A percentile compares a stretch with the other conserved stretches of the same genome.
Evolutionary conservation across 305 asterid species (phyloP).

Genomic region (Fraxinus nigra): DNA sequence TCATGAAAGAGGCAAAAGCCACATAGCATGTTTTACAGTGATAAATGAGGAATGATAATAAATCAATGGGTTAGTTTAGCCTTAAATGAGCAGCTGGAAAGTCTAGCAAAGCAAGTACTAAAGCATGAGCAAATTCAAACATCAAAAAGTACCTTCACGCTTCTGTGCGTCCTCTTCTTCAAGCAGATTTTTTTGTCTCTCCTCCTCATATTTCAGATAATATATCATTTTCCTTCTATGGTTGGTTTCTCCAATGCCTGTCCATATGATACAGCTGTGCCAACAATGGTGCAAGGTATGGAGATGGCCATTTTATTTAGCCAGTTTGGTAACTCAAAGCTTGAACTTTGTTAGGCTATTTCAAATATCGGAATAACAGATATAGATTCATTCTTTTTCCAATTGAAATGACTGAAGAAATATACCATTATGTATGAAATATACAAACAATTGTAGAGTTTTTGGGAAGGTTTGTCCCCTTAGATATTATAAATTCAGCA

Average conservation of each 20-base stretch:
- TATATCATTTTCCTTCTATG: conserved; percentile 53
- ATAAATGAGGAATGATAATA: background rate
- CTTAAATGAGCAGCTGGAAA: background rate
- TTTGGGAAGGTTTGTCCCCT: background rate
- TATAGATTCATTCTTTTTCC: background rate
- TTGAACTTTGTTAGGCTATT: conserved; percentile 42
- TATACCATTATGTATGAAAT: background rate
- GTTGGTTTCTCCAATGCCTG: conserved; percentile 65
- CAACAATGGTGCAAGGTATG: conserved; percentile 91
- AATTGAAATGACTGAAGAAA: background rate
- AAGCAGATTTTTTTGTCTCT: conserved; percentile 53
- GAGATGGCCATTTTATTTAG: conserved; percentile 85
- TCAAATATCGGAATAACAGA: background rate
- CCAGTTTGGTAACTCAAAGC: conserved; percentile 60
- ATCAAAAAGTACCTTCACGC: conserved; percentile 61
- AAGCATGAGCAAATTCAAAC: too few species aligned
- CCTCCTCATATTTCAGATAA: conserved; percentile 65
- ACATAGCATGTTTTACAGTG: background rate
- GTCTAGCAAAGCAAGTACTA: background rate
- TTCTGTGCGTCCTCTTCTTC: conserved; percentile 88
- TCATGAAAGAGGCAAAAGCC: background rate
- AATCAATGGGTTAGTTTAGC: background rate
- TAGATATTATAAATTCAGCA: background rate
- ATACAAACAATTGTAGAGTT: background rate
- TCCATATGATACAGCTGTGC: conserved; percentile 74